phyloP scores from a whole-genome alignment of 2,329 filamentous ascomycete species.

The Diaporthe sp. region DNA sequence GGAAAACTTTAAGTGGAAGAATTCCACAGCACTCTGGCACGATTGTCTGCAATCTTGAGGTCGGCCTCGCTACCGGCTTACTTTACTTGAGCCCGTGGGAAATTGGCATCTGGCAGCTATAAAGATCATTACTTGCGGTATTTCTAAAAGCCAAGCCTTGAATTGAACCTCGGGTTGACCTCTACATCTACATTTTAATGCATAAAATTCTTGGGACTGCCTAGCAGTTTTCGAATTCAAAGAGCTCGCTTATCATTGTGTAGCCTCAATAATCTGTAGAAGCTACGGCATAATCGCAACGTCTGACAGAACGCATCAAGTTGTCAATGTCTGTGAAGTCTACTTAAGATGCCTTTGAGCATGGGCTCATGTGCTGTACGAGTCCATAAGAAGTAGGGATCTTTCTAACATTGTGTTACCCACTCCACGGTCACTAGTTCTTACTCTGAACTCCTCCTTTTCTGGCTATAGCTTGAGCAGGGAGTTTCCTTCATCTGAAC shows the following conservation, averaged over 20 bases:
- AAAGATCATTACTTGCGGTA: neutral
- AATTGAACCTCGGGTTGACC: neutral
- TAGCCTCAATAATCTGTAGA: neutral
- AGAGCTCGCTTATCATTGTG: neutral
- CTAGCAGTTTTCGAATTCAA: too few relatives aligned
- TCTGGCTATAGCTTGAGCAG: neutral
- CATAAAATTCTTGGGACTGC: neutral
- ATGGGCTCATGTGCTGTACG: neutral
- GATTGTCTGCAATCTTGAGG: neutral
- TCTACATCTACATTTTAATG: neutral
- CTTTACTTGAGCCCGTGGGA: neutral
- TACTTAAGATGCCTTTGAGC: neutral
- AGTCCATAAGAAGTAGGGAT: neutral
- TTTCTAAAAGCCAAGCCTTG: neutral
- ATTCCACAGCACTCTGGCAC: neutral
- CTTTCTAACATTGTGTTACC: neutral
- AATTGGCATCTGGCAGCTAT: neutral
- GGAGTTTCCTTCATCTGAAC: neutral
- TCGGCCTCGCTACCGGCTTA: neutral
- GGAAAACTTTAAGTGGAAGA: neutral
- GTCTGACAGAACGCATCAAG: neutral
- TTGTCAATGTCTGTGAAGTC: neutral
- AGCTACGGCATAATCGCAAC: neutral
- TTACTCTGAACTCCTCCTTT: neutral
- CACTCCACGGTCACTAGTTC: too few relatives aligned